Conservation (phyloP, 345 rosid genomes). For the Salix brachista region DNA sequence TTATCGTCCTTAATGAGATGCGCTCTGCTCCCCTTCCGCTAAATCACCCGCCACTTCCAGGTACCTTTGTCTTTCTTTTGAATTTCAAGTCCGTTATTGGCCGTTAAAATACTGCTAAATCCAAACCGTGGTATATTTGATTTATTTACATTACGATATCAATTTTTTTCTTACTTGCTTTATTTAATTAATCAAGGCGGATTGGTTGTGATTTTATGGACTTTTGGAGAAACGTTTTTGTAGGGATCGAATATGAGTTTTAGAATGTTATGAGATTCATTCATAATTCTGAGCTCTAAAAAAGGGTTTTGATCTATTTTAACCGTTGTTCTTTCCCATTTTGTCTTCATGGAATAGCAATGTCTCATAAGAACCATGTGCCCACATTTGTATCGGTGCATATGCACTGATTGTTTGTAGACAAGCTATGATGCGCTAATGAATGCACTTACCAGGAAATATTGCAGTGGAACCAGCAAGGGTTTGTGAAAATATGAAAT, state of each 20-base stretch:
- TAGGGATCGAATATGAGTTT: not conserved
- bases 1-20: constrained; percentile 28
- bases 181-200: not conserved
- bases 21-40: constrained; percentile 32
- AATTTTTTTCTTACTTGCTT: not conserved
- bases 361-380: not conserved
- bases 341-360: not conserved
- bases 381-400: not conserved
- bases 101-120: constrained; percentile 13
- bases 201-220: not conserved
- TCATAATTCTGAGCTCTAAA: not conserved
- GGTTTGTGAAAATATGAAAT: not conserved
- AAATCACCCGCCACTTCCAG: constrained; percentile 29
- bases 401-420: no score
- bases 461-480: not conserved
- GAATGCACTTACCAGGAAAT: not conserved
- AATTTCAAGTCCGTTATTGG: constrained; percentile 20
- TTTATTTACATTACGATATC: not conserved
- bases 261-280: not conserved
- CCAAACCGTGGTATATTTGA: not conserved
- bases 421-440: not conserved
- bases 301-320: not conserved
- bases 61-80: not conserved
- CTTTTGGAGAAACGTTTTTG: not conserved
- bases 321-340: not conserved